These are phyloP conservation scores for Kazachstania viticola DNA, from an alignment of 805 yeast species.

Conservation along the genomic window DNA sequence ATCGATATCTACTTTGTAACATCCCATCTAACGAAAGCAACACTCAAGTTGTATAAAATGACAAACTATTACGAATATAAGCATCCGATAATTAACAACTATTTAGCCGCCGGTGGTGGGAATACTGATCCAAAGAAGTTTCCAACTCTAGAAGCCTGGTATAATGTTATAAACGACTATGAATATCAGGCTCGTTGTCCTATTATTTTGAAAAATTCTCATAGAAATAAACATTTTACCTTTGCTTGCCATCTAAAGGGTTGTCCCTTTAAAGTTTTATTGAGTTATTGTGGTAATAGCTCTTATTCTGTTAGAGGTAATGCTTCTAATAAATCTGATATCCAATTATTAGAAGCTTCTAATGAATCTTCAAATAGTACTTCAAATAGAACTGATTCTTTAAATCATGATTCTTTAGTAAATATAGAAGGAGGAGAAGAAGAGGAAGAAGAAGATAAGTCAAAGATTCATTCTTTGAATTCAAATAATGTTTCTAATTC, in stretches of 20 bases:
- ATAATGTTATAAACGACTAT: constrained; percentile 26
- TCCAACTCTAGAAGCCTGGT: constrained; percentile 23
- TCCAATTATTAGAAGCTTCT: too few relatives aligned
- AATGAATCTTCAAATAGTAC: too few relatives aligned
- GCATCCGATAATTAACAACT: constrained; percentile 25
- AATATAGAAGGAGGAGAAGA: too few relatives aligned
- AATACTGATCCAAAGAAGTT: constrained; percentile 16
- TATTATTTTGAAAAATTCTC: constrained; percentile 26
- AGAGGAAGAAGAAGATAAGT: too few relatives aligned
- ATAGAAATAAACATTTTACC: constrained; percentile 26
- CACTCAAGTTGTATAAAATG: constrained; percentile 7
- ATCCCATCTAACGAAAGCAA: neutral
- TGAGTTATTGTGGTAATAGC: constrained; percentile 17
- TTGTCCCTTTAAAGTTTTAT: constrained; percentile 24
- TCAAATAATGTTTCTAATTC: neutral
- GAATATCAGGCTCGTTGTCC: constrained; percentile 28
- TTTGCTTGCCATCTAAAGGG: constrained; percentile 26
- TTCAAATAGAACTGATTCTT: too few relatives aligned
- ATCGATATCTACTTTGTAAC: too few relatives aligned
- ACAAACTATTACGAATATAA: constrained; percentile 25
- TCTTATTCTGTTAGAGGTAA: neutral
- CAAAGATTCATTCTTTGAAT: too few relatives aligned
- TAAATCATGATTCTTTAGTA: too few relatives aligned
- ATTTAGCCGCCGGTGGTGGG: constrained; percentile 17
- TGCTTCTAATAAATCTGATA: neutral